Evolutionary conservation across 1,139 yeast species (phyloP).

Genomic region (Saccharomyces hybrid): DNA sequence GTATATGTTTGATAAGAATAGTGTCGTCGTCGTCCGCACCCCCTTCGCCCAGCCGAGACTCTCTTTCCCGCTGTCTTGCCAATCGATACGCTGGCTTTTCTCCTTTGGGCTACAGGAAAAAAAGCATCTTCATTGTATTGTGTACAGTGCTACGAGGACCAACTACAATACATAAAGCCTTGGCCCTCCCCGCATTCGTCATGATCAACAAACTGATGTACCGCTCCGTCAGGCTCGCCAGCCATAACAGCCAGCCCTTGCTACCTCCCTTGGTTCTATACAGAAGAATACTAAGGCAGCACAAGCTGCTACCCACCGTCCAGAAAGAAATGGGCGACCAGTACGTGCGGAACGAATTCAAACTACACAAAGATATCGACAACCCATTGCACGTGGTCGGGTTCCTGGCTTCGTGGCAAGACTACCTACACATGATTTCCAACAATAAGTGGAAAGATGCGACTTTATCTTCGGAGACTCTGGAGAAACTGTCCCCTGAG

Average conservation of each 20-base stretch:
- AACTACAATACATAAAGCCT: no score
- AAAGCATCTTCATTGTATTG: neutral
- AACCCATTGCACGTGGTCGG: slow-evolving; percentile 93
- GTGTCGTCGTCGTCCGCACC: neutral
- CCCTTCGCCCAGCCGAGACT: neutral
- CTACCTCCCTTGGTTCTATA: slow-evolving; percentile 78
- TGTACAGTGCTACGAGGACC: neutral
- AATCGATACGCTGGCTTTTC: neutral
- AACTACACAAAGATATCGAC: slow-evolving; percentile 72
- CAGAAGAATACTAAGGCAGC: slow-evolving; percentile 73
- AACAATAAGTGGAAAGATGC: slow-evolving; percentile 75
- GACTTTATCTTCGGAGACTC: slow-evolving; percentile 52
- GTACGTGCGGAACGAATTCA: slow-evolving; percentile 84
- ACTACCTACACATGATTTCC: slow-evolving; percentile 62
- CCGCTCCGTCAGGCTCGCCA: neutral
- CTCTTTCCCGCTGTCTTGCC: neutral
- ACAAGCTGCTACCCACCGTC: slow-evolving; percentile 53
- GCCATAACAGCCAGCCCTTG: slow-evolving; percentile 39
- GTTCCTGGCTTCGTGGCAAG: slow-evolving; percentile 91
- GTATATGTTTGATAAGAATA: neutral
- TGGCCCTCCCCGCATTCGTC: neutral
- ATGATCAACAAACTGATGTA: neutral
- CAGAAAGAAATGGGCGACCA: slow-evolving; percentile 78
- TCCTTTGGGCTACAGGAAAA: neutral
- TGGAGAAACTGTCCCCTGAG: slow-evolving; percentile 83